These are phyloP conservation scores for Hibiscus mutabilis DNA, from an alignment of 345 rosid species.

Conservation along the genomic window DNA sequence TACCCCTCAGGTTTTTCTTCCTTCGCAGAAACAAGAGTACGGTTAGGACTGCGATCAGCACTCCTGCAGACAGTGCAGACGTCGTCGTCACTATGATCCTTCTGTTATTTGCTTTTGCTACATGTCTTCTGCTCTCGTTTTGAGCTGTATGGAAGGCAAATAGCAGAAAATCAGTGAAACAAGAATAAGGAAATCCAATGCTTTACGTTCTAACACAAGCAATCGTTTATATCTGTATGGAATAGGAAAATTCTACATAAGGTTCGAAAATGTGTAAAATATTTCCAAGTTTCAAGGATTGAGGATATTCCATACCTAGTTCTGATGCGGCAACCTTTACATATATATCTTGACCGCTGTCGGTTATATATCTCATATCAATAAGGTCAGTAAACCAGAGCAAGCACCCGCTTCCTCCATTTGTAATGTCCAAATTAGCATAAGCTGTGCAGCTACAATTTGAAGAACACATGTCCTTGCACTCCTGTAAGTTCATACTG, in stretches of 20 bases:
- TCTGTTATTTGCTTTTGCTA: background rate
- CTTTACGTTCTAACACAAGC: background rate
- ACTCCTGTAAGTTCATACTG: constrained; percentile 24
- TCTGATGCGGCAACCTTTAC: constrained; percentile 31
- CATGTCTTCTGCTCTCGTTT: background rate
- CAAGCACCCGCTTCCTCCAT: constrained; percentile 37
- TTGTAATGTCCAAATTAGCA: constrained; percentile 26
- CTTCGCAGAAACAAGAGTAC: background rate
- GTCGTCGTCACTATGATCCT: background rate
- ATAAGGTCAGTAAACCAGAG: constrained; percentile 30
- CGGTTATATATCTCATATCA: constrained; percentile 28
- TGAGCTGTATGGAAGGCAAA: background rate
- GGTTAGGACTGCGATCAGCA: background rate
- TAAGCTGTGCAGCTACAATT: constrained; percentile 51
- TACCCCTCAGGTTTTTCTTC: background rate
- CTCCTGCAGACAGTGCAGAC: background rate
- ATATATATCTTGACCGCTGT: constrained; percentile 31
- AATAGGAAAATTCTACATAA: too few relatives aligned
- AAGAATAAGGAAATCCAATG: background rate
- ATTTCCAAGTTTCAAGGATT: background rate
- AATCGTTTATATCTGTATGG: background rate
- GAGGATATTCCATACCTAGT: constrained; percentile 13
- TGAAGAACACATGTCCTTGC: constrained; percentile 20
- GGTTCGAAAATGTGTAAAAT: too few relatives aligned
- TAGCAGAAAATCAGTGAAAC: background rate